phyloP scores from a whole-genome alignment of 805 yeast species.

The Candida boidinii region DNA sequence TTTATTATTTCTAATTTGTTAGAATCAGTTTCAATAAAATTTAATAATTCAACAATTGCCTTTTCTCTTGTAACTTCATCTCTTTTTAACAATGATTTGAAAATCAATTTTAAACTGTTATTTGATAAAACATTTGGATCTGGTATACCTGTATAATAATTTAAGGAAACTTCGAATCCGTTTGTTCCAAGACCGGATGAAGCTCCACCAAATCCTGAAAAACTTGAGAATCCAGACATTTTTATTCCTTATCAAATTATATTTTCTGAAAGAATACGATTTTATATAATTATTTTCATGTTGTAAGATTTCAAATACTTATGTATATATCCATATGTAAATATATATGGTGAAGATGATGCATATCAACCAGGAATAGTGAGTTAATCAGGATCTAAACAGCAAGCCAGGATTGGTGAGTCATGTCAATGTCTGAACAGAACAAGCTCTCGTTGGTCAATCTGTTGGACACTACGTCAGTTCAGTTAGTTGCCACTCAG shows the following conservation, averaged over 20 bases:
- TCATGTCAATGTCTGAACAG: too few species aligned
- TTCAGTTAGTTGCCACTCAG: too few species aligned
- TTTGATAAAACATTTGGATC: slow-evolving; percentile 47
- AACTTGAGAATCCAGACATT: neutral
- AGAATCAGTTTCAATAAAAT: slow-evolving; percentile 20
- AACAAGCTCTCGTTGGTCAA: too few species aligned
- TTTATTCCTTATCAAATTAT: neutral
- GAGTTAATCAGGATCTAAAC: too few species aligned
- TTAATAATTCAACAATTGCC: slow-evolving; percentile 50
- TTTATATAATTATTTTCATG: too few species aligned
- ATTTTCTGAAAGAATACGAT: too few species aligned
- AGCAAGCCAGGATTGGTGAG: too few species aligned
- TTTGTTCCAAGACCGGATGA: slow-evolving; percentile 24
- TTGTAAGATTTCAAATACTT: too few species aligned
- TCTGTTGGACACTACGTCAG: too few species aligned
- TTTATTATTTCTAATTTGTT: slow-evolving; percentile 19
- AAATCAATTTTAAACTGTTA: slow-evolving; percentile 47
- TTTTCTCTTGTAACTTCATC: slow-evolving; percentile 83
- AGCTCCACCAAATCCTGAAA: slow-evolving; percentile 12
- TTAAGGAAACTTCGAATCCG: slow-evolving; percentile 51
- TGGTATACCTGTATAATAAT: slow-evolving; percentile 72
- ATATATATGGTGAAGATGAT: too few species aligned
- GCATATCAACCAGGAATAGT: too few species aligned
- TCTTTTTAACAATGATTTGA: slow-evolving; percentile 69
- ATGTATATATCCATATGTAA: too few species aligned